Evolutionary conservation across 2,329 filamentous ascomycete genomes (phyloP).

Genomic region (Leptographium galeiforme): DNA sequence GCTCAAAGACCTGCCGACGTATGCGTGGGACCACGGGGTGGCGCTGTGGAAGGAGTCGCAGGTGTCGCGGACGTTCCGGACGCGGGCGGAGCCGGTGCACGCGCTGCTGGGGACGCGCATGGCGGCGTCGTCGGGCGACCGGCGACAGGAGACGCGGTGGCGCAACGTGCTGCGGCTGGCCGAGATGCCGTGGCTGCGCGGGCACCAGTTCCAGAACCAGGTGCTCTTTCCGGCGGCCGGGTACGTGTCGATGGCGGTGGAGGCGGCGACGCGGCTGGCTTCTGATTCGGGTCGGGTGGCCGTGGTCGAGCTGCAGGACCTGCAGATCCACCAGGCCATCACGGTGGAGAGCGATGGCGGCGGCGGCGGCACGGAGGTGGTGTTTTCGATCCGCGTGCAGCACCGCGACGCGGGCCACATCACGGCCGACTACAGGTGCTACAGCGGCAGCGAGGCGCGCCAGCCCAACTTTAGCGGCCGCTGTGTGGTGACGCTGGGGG

Average conservation of each 20-base stretch:
- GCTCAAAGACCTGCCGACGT: constrained; percentile 9
- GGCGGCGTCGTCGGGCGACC: constrained; percentile 5
- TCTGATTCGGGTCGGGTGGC: constrained; percentile 14
- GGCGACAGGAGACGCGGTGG: constrained; percentile 8
- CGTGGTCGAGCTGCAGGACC: constrained; percentile 6
- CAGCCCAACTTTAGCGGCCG: too few relatives aligned
- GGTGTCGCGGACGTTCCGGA: neutral
- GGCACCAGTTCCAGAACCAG: constrained; percentile 14
- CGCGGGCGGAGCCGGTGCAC: neutral
- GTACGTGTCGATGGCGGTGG: constrained; percentile 10
- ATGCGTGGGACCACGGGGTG: constrained; percentile 10
- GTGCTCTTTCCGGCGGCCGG: constrained; percentile 11
- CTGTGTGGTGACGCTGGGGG: too few relatives aligned
- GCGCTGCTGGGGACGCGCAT: constrained; percentile 10
- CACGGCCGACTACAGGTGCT: too few relatives aligned
- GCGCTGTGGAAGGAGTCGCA: constrained; percentile 10
- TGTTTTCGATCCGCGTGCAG: too few relatives aligned
- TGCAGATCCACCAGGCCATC: neutral
- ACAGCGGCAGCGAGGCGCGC: too few relatives aligned
- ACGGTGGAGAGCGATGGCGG: too few relatives aligned
- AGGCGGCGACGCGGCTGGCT: constrained; percentile 1
- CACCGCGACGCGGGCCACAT: too few relatives aligned
- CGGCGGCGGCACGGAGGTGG: too few relatives aligned
- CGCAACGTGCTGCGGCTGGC: constrained; percentile 7
- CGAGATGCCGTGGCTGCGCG: constrained; percentile 13